These are phyloP conservation scores for Adansonia grandidieri DNA, from an alignment of 441 rosid genomes.

Conservation along the genomic window DNA sequence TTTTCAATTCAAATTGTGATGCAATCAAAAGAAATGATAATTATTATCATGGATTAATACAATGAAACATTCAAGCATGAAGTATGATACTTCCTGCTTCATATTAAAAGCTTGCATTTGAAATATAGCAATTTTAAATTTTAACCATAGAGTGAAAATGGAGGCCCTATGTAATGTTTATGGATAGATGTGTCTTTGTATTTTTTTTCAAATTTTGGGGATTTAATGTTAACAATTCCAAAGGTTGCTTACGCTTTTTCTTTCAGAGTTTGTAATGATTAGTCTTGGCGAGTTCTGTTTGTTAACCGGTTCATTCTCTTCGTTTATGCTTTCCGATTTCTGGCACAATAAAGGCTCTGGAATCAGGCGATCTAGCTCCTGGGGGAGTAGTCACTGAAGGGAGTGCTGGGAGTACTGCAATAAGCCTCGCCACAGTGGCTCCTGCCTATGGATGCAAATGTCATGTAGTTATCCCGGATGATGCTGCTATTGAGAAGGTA, in stretches of 20 bases:
- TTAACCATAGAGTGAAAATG: neutral
- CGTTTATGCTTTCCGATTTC: neutral
- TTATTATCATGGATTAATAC: neutral
- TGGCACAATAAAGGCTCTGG: conserved; percentile 62
- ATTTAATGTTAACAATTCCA: neutral
- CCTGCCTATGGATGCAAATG: conserved; percentile 90
- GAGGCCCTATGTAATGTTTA: neutral
- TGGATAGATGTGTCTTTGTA: neutral
- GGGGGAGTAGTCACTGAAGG: conserved; percentile 94
- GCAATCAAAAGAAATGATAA: neutral
- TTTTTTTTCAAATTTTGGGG: neutral
- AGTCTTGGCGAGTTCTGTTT: neutral
- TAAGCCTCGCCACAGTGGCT: conserved; percentile 93
- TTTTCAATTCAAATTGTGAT: conserved; percentile 3
- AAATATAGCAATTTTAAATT: neutral
- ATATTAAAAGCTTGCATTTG: neutral
- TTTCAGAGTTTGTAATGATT: neutral
- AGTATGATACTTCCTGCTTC: neutral
- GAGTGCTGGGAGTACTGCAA: conserved; percentile 97
- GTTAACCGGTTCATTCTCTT: neutral
- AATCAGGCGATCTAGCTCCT: conserved; percentile 23
- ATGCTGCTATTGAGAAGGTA: conserved; percentile 94
- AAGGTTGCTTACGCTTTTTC: neutral
- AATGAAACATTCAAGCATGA: neutral
- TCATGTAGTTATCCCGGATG: conserved; percentile 94